Base-by-base conservation (phyloP, 1,139 yeast species). In the Pneumocystis carinii region DNA sequence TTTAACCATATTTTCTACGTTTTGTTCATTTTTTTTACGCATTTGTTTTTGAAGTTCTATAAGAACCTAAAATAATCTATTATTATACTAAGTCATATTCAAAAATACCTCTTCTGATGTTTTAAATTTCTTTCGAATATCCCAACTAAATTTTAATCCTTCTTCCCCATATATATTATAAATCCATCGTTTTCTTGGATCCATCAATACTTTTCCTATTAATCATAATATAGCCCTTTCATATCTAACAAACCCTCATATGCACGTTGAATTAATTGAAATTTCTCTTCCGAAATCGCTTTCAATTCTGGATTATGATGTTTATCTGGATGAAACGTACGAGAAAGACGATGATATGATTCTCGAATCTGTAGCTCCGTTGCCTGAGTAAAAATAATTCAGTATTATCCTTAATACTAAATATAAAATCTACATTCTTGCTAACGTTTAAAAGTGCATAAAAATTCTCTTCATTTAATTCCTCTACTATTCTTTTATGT, bases 281-380 rank as follows among this genome's bases (percentile, higher is more conserved):
- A 64, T 27, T 60, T 59, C 2, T 60, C 62, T 15, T 62, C 64
- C 5, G 66, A 62, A 24, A 39, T 37, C 4, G 56, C 37, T 2
- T 62, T 59, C 12, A 59, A 29, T 3, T 39, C 19, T 10, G 53
- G 17, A 12, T 61, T 41, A 5, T 59, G 38, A n/a, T 64, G 66
- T 56, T 64, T 64, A 60, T 64, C 66, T n/a, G 66, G 66, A 37
- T 64, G 66, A 35, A 62, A 62, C 55, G 62, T 29, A 1, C 64
- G 48, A 10, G 66, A 64, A 17, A 64, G 59, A 17, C 62, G 60
- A 19, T 63, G 60, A 39, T 64, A 61, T 12, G 65, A 37, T 39
- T 59, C 62, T 35, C 65, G 62, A 10, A 64, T 64, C 6, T 64
- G 62, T 15, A 60, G 19, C 15, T 60, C 65, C n/a, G 61, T 63